Evolutionary conservation across 768 basidiomycete genomes (phyloP).

Genomic region (Inosperma sp.): DNA sequence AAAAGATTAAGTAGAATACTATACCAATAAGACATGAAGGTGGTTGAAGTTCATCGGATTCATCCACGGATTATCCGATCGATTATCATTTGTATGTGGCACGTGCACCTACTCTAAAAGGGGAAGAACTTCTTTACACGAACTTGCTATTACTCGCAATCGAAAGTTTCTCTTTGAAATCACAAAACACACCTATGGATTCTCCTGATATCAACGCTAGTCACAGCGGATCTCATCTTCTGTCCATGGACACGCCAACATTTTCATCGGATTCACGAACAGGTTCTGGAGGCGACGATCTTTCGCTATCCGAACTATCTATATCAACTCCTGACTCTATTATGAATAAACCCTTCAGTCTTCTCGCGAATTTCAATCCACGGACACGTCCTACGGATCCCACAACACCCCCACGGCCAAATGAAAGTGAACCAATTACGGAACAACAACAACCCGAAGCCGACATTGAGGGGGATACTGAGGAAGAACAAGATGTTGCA

Average conservation of each 20-base stretch:
- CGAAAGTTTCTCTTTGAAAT: background rate
- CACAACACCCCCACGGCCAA: conserved; percentile 12
- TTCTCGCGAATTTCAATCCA: conserved; percentile 18
- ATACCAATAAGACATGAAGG: too few species aligned
- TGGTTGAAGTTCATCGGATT: too few species aligned
- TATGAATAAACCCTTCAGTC: conserved; percentile 20
- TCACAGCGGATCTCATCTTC: conserved; percentile 22
- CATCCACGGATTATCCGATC: too few species aligned
- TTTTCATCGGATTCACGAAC: conserved; percentile 23
- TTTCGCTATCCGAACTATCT: conserved; percentile 37
- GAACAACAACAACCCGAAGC: conserved; percentile 1
- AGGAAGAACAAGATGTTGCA: conserved; percentile 10
- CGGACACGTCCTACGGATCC: conserved; percentile 7
- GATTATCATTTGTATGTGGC: too few species aligned
- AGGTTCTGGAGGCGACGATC: conserved; percentile 29
- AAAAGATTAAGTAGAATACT: too few species aligned
- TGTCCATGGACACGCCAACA: conserved; percentile 29
- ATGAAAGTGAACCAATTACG: background rate
- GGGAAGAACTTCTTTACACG: too few species aligned
- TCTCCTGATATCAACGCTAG: conserved; percentile 16
- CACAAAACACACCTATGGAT: conserved; percentile 2
- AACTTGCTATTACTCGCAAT: background rate
- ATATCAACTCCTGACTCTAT: conserved; percentile 26
- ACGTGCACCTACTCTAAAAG: too few species aligned
- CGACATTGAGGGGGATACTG: background rate